Conservation (phyloP, 2,329 filamentous ascomycete genomes). For the Talaromyces sp. region DNA sequence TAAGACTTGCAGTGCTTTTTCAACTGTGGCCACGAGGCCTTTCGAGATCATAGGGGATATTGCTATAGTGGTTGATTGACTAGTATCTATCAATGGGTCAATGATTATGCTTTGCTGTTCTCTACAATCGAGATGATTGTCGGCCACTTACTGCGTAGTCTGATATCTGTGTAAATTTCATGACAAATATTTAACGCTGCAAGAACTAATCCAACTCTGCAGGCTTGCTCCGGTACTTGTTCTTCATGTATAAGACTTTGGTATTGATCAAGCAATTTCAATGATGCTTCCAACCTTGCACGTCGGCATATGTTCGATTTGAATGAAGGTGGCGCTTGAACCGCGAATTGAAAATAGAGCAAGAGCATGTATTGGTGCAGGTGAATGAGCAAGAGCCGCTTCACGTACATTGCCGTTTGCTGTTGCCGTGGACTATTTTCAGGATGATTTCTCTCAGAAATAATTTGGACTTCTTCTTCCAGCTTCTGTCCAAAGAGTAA, state of each 20-base stretch:
- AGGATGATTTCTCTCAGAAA: not conserved
- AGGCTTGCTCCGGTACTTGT: conserved; percentile 9
- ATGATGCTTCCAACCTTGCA: conserved; percentile 2
- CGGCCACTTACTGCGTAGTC: not conserved
- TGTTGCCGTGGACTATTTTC: conserved; percentile 3
- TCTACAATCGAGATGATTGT: not conserved
- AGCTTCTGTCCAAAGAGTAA: conserved; percentile 25
- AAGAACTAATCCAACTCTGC: not conserved
- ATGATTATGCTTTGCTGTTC: not conserved
- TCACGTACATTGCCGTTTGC: conserved; percentile 2
- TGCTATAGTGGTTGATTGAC: conserved; percentile 1
- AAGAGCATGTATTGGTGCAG: conserved; percentile 10
- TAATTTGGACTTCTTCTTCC: conserved; percentile 15
- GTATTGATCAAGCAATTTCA: conserved; percentile 4
- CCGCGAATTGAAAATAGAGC: conserved; percentile 4
- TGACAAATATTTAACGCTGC: conserved; percentile 6
- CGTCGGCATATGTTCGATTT: conserved; percentile 9
- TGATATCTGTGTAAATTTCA: conserved; percentile 1
- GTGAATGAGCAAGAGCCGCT: not conserved
- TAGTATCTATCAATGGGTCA: not conserved
- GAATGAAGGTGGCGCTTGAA: conserved; percentile 3
- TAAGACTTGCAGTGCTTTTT: not conserved
- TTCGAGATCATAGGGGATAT: not conserved
- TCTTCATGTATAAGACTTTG: conserved; percentile 8
- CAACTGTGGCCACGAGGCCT: conserved; percentile 1